These are phyloP conservation scores for Isatis lusitanica DNA, from an alignment of 441 rosid species.

Conservation along the genomic window DNA sequence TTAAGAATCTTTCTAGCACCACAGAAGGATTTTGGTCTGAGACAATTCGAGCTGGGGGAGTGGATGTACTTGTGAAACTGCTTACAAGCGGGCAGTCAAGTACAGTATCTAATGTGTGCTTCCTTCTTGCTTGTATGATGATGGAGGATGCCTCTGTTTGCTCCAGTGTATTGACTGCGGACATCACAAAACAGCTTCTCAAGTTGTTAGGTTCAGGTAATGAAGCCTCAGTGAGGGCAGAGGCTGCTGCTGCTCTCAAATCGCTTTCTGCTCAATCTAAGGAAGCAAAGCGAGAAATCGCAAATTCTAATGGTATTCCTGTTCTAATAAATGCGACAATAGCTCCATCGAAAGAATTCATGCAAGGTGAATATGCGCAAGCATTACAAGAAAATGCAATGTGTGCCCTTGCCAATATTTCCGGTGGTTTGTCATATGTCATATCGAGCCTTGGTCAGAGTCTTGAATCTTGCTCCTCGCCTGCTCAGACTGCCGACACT, in stretches of 20 bases:
- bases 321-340: slow-evolving; percentile 93
- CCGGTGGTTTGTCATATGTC: slow-evolving; percentile 97
- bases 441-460: slow-evolving; percentile 99
- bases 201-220: slow-evolving; percentile 93
- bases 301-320: slow-evolving; percentile 90
- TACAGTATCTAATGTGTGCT: slow-evolving; percentile 89
- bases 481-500: slow-evolving; percentile 97
- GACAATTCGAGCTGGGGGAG: slow-evolving; percentile 94
- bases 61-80: slow-evolving; percentile 94
- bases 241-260: slow-evolving; percentile 98
- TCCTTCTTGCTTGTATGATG: slow-evolving; percentile 97
- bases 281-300: slow-evolving; percentile 94
- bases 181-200: slow-evolving; percentile 86
- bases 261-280: slow-evolving; percentile 93
- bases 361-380: slow-evolving; percentile 99
- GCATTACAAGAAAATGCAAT: slow-evolving; percentile 98
- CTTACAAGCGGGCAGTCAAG: slow-evolving; percentile 81
- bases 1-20: slow-evolving; percentile 87
- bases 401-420: slow-evolving; percentile 98
- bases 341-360: slow-evolving; percentile 99
- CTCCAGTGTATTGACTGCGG: slow-evolving; percentile 81
- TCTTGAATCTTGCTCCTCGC: slow-evolving; percentile 96
- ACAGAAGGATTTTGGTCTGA: slow-evolving; percentile 95
- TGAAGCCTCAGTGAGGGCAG: slow-evolving; percentile 96
- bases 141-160: slow-evolving; percentile 94